A percentile compares a stretch with the other conserved stretches of the same genome.
Conservation (phyloP, 176 grass and related monocot genomes). For the Elymus sibiricus region DNA sequence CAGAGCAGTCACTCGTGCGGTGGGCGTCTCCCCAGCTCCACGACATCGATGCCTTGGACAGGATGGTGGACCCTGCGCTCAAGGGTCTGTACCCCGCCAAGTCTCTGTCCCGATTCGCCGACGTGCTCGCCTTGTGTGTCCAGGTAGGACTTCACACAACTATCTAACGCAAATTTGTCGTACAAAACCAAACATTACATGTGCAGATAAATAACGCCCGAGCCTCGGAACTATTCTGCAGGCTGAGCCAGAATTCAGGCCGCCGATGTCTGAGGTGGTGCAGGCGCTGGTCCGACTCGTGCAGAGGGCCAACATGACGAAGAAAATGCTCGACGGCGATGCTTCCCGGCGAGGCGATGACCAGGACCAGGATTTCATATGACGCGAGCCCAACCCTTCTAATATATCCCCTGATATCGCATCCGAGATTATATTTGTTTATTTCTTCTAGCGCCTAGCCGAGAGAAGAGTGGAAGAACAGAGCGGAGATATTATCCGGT, state of each 20-base stretch:
- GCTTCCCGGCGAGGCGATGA: slow-evolving; percentile 38
- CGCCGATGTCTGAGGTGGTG: slow-evolving; percentile 83
- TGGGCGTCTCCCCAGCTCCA: slow-evolving; percentile 76
- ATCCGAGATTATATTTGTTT: slow-evolving; percentile 23
- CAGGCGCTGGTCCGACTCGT: slow-evolving; percentile 71
- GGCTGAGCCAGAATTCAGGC: slow-evolving; percentile 77
- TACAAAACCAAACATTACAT: neutral
- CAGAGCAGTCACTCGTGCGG: slow-evolving; percentile 62
- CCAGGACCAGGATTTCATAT: slow-evolving; percentile 55
- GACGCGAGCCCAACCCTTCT: neutral
- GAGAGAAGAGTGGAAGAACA: slow-evolving; percentile 6
- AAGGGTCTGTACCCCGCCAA: slow-evolving; percentile 77
- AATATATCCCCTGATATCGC: neutral
- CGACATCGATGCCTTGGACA: slow-evolving; percentile 76
- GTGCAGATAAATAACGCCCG: neutral
- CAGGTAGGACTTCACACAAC: slow-evolving; percentile 42
- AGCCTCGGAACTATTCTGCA: slow-evolving; percentile 28
- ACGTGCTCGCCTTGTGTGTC: slow-evolving; percentile 65
- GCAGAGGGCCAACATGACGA: slow-evolving; percentile 78
- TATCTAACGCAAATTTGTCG: neutral
- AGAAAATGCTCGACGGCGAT: slow-evolving; percentile 55
- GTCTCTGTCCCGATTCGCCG: slow-evolving; percentile 72
- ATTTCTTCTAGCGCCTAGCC: neutral
- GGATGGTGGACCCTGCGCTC: slow-evolving; percentile 74
- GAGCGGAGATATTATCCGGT: neutral